Evolutionary conservation across 2,329 filamentous ascomycete genomes (phyloP), one percentile per base, ranked within the genome.

Genomic region (Ophiostoma australiae): DNA sequence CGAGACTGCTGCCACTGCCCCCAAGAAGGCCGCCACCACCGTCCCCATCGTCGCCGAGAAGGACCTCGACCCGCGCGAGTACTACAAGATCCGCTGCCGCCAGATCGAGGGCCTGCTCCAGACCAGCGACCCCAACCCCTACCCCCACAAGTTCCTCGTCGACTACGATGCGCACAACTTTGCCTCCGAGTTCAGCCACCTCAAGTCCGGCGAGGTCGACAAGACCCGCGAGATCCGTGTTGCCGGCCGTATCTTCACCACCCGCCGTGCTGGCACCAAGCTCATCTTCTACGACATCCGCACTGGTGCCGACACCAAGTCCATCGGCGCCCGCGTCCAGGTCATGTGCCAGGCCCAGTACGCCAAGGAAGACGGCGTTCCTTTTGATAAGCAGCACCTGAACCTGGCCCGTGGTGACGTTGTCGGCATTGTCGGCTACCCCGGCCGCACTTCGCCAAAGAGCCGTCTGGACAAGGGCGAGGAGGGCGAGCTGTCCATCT

Each of bases 41-140:
- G 72, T 74, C 15, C 69, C 73, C 1, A 67, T 73, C 27, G 91
- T 97, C 79, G 78, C 79, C 69, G 85, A 87, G 79, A 84, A 84
- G 80, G 84, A 86, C 74, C 80, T 86, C 71, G 85, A 85, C 72
- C 85, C 85, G 44, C 86, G 85, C 79, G 85, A 88, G 80, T 99
- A 98, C 85, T 97, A 97, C 80, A 95, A 99, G 83, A 96, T 98
- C 79, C 91, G 95, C 74, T 96, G 91, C 77, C 88, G 92, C 77
- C 86, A 87, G 75, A 86, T 94, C 82, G 90, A 91, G 80, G 89
- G 89, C 78, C 86, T 94, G 74, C 87, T 90, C 77, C 88, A 74
- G 71, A 70, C 87, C 78, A 89, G 91, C 83, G 83, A 89, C 72
- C 91, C 91, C 58, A 91, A 94, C 78, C 92, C 92, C 17, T 97